Conservation (phyloP, 2,329 filamentous ascomycete species). For the Colletotrichum phormii region DNA sequence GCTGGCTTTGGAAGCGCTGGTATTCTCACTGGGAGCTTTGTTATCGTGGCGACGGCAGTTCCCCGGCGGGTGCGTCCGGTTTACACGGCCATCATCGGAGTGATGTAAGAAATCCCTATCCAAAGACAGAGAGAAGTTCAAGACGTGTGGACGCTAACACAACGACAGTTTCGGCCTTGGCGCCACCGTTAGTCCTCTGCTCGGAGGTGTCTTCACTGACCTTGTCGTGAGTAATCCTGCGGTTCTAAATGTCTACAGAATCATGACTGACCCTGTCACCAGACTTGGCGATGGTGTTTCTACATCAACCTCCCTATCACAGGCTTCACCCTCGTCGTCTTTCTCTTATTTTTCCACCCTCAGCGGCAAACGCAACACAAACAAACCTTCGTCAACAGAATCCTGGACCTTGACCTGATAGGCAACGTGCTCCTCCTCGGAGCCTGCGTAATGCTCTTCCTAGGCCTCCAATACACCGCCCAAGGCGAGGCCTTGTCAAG, state of each 20-base stretch:
- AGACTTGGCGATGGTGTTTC: slow-evolving; percentile 40
- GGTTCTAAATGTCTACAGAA: no score
- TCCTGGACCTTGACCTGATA: slow-evolving; percentile 48
- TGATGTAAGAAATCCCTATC: slow-evolving; percentile 42
- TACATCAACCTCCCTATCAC: slow-evolving; percentile 43
- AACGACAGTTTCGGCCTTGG: slow-evolving; percentile 47
- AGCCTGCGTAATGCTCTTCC: slow-evolving; percentile 56
- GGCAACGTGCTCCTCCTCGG: slow-evolving; percentile 58
- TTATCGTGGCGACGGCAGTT: slow-evolving; percentile 46
- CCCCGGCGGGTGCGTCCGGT: slow-evolving; percentile 45
- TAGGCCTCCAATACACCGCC: slow-evolving; percentile 61
- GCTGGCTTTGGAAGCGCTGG: slow-evolving; percentile 38
- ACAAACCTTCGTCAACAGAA: slow-evolving; percentile 39
- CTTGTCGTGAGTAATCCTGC: slow-evolving; percentile 42
- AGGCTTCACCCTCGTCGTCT: slow-evolving; percentile 43
- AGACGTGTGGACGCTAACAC: not conserved
- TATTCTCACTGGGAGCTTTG: slow-evolving; percentile 49
- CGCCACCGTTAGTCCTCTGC: slow-evolving; percentile 47
- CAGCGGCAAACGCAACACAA: slow-evolving; percentile 41
- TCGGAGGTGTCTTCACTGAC: slow-evolving; percentile 52
- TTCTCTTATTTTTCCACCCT: slow-evolving; percentile 43
- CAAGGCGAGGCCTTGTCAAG: slow-evolving; percentile 56
- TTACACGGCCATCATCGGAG: slow-evolving; percentile 47
- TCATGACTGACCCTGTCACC: slow-evolving; percentile 28
- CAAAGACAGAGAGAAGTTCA: not conserved